Base-by-base conservation (phyloP, 352 stramenopile genomes). In the Phytophthora hibernalis region DNA sequence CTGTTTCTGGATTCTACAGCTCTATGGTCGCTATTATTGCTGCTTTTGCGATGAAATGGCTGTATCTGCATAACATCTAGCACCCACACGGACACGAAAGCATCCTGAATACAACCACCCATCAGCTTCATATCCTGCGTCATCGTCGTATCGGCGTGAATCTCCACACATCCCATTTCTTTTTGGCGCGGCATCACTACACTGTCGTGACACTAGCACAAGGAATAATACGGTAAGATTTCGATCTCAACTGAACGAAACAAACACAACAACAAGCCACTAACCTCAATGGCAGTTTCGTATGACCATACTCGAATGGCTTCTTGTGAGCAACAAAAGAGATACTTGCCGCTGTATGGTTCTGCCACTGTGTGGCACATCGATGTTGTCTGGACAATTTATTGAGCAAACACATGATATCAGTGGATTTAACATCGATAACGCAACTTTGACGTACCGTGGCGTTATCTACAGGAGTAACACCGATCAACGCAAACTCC, bases 41-140 rank as follows among this genome's bases (percentile, higher is more conserved):
- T 65, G 28, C 26, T 31, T 31, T 61, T 70, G 44, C 63, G 70
- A 52, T 79, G 69, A 63, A 96, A 96, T 37, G 86, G 86, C 8
- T 70, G 77, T 48, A 96, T 59, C 44, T 92, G 81, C 22, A 75
- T 89, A n/a, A 89, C 65, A 38, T 96, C 86, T 16, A 96, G 61
- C 2, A 91, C 62, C 85, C 87, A 94, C 20, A 94, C 81, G 1
- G 85, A 93, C 5, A 94, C 80, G 48, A 93, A 96, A 24, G 84
- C 85, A 62, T 93, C 79, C 28, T 90, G 78, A 58, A 96, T 90
- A 20, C 85, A 93, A 20, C 75, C 85, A 18, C 86, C 84, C 80
- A 94, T 91, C 42, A 94, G 65, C 47, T 96, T 91, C 76, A 92
- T 89, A 56, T 93, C 87, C 43, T 94, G 79, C 11, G 89, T 76